Evolutionary conservation across 805 yeast species (phyloP).

Genomic region (Schizosaccharomyces pombe): DNA sequence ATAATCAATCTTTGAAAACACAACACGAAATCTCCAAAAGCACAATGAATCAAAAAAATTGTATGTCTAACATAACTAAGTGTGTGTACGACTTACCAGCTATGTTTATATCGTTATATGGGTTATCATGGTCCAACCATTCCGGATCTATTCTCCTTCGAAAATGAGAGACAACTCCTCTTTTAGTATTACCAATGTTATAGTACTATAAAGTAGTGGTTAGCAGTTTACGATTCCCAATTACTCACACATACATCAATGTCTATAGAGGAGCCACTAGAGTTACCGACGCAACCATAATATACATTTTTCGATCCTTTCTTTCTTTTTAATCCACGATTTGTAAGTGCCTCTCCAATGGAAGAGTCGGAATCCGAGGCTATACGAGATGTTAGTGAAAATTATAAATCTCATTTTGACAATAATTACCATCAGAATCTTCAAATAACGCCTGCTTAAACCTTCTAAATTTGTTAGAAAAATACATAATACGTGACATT

Average conservation of each 20-base stretch:
- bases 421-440: neutral
- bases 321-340: neutral
- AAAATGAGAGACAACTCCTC: neutral
- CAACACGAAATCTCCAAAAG: too few species aligned
- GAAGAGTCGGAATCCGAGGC: neutral
- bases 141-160: neutral
- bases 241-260: neutral
- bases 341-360: neutral
- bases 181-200: neutral
- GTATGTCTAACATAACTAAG: too few species aligned
- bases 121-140: neutral
- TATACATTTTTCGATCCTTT: neutral
- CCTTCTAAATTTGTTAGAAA: neutral
- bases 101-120: neutral
- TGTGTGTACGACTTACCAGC: neutral
- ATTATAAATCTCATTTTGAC: neutral
- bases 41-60: too few species aligned
- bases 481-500: neutral
- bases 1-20: too few species aligned
- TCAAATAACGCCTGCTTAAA: neutral
- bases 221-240: too few species aligned
- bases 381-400: neutral
- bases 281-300: neutral
- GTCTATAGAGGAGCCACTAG: neutral
- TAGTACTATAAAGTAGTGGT: neutral